These are phyloP conservation scores for Prunus padus DNA, from an alignment of 306 rosid genomes.

Conservation along the genomic window DNA sequence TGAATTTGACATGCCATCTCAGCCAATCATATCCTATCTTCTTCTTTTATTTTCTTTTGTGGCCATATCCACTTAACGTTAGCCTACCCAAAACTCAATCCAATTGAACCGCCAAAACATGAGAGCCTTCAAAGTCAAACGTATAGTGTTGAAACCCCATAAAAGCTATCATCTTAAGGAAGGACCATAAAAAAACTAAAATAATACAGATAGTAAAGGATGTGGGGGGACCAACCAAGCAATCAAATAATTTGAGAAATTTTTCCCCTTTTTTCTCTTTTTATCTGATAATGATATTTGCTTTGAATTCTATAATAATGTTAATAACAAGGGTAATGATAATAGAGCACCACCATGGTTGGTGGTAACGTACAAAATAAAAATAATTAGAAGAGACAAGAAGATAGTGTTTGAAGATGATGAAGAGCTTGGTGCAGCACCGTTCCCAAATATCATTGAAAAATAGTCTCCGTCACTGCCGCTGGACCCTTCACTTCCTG, in stretches of 20 bases:
- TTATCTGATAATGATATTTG: constrained; percentile 15
- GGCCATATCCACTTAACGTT: not conserved
- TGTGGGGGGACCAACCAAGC: constrained; percentile 12
- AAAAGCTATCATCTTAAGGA: too few species aligned
- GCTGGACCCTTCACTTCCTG: constrained; percentile 38
- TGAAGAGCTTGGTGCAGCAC: constrained; percentile 31
- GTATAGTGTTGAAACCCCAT: not conserved
- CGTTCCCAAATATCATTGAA: constrained; percentile 73
- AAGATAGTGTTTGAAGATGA: constrained; percentile 36
- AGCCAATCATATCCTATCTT: constrained; percentile 43
- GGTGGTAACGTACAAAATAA: constrained; percentile 46
- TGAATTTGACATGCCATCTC: constrained; percentile 42
- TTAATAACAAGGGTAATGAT: constrained; percentile 25
- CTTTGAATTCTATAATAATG: constrained; percentile 33
- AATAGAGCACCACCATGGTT: constrained; percentile 38
- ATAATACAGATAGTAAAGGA: not conserved
- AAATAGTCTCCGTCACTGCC: constrained; percentile 59
- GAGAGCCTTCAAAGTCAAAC: not conserved
- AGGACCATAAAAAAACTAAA: not conserved
- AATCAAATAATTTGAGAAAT: constrained; percentile 9
- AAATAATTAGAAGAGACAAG: constrained; percentile 55
- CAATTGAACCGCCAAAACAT: not conserved
- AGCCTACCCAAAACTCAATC: constrained; percentile 5
- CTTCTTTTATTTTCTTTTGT: not conserved
- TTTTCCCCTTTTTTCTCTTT: not conserved